Base-by-base conservation (phyloP, 768 basidiomycete species). In the Mycena epipterygia region DNA sequence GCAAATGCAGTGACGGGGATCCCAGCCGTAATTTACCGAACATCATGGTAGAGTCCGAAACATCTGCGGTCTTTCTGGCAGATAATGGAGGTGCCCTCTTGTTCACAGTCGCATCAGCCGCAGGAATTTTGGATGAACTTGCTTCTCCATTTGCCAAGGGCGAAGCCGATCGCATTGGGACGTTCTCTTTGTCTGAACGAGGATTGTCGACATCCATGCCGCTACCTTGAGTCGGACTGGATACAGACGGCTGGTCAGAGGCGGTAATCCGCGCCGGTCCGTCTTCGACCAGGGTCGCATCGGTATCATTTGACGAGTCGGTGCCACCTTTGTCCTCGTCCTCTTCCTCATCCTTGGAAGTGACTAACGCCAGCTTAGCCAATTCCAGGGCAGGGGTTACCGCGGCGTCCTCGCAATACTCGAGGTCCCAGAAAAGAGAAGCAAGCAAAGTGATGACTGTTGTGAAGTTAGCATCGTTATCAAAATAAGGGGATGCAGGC, bases 311-410 rank as follows among this genome's bases (percentile, higher is more conserved):
- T 25, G 94, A 95, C 25, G 92, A 90, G 75, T 93, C 93, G 1
- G 93, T 94, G 64, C 89, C 90, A 64, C 90, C 86, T 72, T 88
- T 88, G 69, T 91, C 91, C 71, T 93, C 93, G 69, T 93, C 94
- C 70, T 95, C 94, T 79, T 95, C 93, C 78, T 97, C 96, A 70
- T 96, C 95, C 76, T 94, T 90, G 3, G 94, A 93, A 7, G 96
- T 96, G 37, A 97, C 92, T 23, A 98, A 88, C 0, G 96, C 96
- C 25, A 97, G 88, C 77, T 98, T 96, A 9, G 96, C 96, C 23
- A 98, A 86, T 74, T 97, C 95, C 51, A 95, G 82, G 4, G 91
- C 91, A 0, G 96, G 96, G 0, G 94, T 95, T 21, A 98, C 90
- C 17, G 95, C 87, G 7, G 90, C 81, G 2, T 83, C 79, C 51